A percentile compares a stretch with the other conserved stretches of the same genome.
These are phyloP conservation scores for Paulownia fortunei DNA, from an alignment of 257 asterid species.

Conservation along the genomic window DNA sequence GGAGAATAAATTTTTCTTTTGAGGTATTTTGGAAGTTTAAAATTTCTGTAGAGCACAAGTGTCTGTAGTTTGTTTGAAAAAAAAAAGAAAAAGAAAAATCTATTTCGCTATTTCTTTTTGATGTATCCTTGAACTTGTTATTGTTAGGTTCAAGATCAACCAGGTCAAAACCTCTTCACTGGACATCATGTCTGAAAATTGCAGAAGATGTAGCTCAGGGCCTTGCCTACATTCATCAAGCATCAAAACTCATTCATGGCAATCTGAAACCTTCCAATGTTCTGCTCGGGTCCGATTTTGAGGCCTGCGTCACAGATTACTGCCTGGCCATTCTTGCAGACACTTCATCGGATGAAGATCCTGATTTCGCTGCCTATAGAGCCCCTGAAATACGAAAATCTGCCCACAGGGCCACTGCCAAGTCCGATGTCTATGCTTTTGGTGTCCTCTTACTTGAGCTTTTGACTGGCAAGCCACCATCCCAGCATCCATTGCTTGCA, in stretches of 20 bases:
- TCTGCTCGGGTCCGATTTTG: slow-evolving; percentile 88
- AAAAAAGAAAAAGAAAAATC: no score
- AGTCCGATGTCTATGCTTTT: slow-evolving; percentile 84
- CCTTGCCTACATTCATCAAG: slow-evolving; percentile 97
- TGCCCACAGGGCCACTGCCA: slow-evolving; percentile 55
- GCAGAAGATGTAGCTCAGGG: slow-evolving; percentile 98
- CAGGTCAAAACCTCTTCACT: slow-evolving; percentile 89
- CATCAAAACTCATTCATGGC: slow-evolving; percentile 81
- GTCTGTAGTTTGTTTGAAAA: no score
- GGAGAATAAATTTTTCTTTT: not conserved
- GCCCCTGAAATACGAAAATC: slow-evolving; percentile 84
- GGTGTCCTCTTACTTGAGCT: slow-evolving; percentile 90
- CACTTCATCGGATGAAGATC: slow-evolving; percentile 61
- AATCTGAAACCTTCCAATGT: slow-evolving; percentile 91
- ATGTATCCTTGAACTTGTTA: not conserved
- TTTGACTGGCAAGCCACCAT: slow-evolving; percentile 82
- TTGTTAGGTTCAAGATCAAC: slow-evolving; percentile 73
- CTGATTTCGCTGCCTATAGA: slow-evolving; percentile 58
- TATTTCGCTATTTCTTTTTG: not conserved
- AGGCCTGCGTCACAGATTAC: slow-evolving; percentile 88
- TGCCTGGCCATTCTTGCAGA: slow-evolving; percentile 68
- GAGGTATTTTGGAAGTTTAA: not conserved
- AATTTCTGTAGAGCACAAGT: not conserved
- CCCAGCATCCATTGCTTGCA: slow-evolving; percentile 85
- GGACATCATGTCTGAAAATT: slow-evolving; percentile 97